Base-by-base conservation (phyloP, 2,329 filamentous ascomycete species). In the Hortaea werneckii region DNA sequence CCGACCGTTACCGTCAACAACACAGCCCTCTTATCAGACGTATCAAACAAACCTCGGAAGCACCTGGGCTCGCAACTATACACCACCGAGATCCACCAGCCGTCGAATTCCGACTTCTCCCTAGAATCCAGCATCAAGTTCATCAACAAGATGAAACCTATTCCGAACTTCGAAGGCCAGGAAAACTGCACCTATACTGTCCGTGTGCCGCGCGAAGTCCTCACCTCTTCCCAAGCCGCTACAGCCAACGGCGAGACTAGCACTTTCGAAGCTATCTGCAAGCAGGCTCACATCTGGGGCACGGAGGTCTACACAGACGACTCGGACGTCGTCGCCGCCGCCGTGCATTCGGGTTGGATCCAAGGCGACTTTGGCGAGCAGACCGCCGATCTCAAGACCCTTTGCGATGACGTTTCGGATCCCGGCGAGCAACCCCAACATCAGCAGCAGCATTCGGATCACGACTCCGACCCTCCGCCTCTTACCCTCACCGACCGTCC, bases 231-330 rank as follows among this genome's bases (percentile, higher is more conserved):
- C 2, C 42, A 54, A 12, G 40, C 50, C 6, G 40, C 45, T 9
- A 26, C 46, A 5, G 47, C 48, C 26, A 35, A 50, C 10, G 52
- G 54, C 8, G 50, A 54, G 28, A 65, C 79, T 0, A 67, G 74
- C 6, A 78, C 85, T 26, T 77, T 90, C 29, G 85, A 92, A 61
- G 86, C 94, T 54, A 89, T 96, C 43, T 94, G 88, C 8, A 70
- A 79, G 6, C 78, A 87, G 30, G 78, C 84, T 13, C 85, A 86
- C 6, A 65, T 98, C 0, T 98, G 90, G 89, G 92, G 92, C 1
- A 92, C 87, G 0, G 89, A 94, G 34, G 77, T 98, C 5, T 96
- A 96, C 62, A 94, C 88, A 0, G 92, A 98, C 56, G 92, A 98
- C 65, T 95, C 88, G 0, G 92, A 98, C 60, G 80, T 92, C 0